Evolutionary conservation across 179 eudicot genomes (phyloP).

Genomic region (Silene noctiflora): DNA sequence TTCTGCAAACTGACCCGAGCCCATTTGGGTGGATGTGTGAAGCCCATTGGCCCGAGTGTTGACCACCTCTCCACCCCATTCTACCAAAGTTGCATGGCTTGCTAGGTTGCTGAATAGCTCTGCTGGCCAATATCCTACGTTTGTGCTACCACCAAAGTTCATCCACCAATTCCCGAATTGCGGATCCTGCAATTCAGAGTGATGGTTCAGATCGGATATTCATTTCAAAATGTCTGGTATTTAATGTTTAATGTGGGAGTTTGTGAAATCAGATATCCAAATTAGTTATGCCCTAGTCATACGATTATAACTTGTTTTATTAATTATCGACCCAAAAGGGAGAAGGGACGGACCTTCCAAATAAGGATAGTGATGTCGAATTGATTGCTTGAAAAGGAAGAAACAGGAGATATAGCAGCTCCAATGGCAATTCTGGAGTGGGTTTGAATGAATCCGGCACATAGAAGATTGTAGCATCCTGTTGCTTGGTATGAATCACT

Average conservation of each 20-base stretch:
- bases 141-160: constrained; percentile 71
- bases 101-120: constrained; percentile 83
- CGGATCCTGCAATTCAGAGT: constrained; percentile 60
- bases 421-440: constrained; percentile 90
- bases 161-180: constrained; percentile 97
- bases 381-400: constrained; percentile 48
- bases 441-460: constrained; percentile 86
- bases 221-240: neutral
- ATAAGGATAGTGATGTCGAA: constrained; percentile 76
- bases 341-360: constrained; percentile 73
- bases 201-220: neutral
- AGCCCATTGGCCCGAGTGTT: constrained; percentile 60
- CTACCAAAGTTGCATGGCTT: constrained; percentile 87
- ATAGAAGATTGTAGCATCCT: constrained; percentile 91
- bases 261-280: no score
- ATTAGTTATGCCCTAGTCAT: no score
- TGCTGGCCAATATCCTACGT: constrained; percentile 95
- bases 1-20: constrained; percentile 83
- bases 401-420: constrained; percentile 90
- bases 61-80: constrained; percentile 97
- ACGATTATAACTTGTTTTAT: no score
- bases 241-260: no score
- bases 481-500: constrained; percentile 93
- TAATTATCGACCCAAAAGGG: no score
- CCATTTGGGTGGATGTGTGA: constrained; percentile 92